Evolutionary conservation across 2,329 filamentous ascomycete species (phyloP).

Genomic region (Nakataea oryzae): DNA sequence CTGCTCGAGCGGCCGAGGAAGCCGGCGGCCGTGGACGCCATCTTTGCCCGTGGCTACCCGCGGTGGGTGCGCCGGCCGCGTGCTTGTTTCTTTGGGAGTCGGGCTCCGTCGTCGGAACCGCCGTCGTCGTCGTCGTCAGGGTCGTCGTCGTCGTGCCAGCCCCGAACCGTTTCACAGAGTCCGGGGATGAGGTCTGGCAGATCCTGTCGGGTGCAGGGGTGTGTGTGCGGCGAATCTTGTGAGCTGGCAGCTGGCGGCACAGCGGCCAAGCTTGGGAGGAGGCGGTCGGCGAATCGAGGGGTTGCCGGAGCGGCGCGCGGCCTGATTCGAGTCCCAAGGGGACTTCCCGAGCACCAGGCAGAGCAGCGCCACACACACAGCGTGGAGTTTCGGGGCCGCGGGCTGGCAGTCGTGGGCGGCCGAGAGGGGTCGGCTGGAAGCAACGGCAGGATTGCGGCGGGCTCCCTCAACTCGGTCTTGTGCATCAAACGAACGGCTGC

Average conservation of each 20-base stretch:
- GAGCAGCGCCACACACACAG: not conserved
- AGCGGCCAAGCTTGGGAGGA: not conserved
- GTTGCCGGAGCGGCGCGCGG: not conserved
- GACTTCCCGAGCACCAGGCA: not conserved
- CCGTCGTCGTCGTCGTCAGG: not conserved
- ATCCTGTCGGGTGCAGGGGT: not conserved
- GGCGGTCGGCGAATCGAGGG: not conserved
- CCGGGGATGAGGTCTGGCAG: not conserved
- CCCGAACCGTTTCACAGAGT: not conserved
- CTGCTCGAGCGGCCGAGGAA: conserved; percentile 57
- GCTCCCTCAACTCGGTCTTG: not conserved
- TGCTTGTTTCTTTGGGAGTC: not conserved
- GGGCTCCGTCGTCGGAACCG: not conserved
- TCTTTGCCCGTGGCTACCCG: conserved; percentile 17
- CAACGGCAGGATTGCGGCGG: not conserved
- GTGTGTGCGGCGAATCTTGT: not conserved
- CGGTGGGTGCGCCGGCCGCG: not conserved
- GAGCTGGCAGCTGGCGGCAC: not conserved
- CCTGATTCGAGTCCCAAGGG: not conserved
- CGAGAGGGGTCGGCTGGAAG: not conserved
- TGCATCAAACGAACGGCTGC: not conserved
- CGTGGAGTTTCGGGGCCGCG: not conserved
- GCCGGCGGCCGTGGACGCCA: conserved; percentile 47
- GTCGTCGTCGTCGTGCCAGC: not conserved
- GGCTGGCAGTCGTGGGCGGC: not conserved